Evolutionary conservation across 306 rosid genomes (phyloP).

Genomic region (Cucurbita pepo): DNA sequence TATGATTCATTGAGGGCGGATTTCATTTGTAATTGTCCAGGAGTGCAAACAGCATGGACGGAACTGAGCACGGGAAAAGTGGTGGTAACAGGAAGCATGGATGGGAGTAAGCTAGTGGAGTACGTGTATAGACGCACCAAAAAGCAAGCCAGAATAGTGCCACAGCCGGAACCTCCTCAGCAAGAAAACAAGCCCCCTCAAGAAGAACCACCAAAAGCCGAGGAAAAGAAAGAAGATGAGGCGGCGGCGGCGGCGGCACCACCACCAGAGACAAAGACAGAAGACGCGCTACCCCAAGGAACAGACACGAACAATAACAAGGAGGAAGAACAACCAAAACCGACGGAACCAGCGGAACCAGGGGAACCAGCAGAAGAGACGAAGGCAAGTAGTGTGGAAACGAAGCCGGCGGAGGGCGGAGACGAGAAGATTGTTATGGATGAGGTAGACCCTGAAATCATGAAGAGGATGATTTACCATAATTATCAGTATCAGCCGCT

Average conservation of each 20-base stretch:
- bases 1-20: too few species aligned
- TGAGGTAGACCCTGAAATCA: slow-evolving; percentile 31
- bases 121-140: slow-evolving; percentile 74
- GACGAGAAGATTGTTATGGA: not conserved
- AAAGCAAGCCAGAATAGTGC: slow-evolving; percentile 72
- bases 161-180: slow-evolving; percentile 45
- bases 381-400: not conserved
- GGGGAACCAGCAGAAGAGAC: not conserved
- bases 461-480: slow-evolving; percentile 65
- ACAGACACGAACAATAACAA: not conserved
- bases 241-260: slow-evolving; percentile 20
- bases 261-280: slow-evolving; percentile 21
- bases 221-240: slow-evolving; percentile 27
- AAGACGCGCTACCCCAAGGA: not conserved
- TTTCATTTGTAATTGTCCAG: slow-evolving; percentile 6
- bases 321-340: slow-evolving; percentile 7
- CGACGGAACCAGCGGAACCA: not conserved
- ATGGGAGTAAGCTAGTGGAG: slow-evolving; percentile 66
- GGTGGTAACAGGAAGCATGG: slow-evolving; percentile 68
- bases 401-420: slow-evolving; percentile 9
- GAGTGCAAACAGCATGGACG: slow-evolving; percentile 70
- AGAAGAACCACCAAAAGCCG: slow-evolving; percentile 18
- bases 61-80: slow-evolving; percentile 64
- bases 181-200: slow-evolving; percentile 20
- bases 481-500: slow-evolving; percentile 53